Evolutionary conservation across 208 protist species (phyloP), one percentile per base, ranked within the genome.

Genomic region (Crithidia fasciculata): DNA sequence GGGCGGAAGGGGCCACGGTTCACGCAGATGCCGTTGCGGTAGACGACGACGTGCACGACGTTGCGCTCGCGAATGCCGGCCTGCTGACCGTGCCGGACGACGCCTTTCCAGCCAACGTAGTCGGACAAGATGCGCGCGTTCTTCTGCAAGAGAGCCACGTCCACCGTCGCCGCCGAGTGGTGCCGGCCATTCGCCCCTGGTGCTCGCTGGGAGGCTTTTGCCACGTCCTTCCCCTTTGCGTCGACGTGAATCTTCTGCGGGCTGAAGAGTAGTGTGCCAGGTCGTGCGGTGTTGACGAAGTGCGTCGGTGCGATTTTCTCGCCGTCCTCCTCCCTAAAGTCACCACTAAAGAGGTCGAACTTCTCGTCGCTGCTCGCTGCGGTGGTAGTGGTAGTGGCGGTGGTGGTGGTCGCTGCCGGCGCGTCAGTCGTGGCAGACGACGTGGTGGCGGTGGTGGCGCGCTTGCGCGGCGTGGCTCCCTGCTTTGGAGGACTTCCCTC

Each of bases 11-110:
- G 77, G 8, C 93, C 93, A 50, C 83, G 74, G 66, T 97, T 95
- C 16, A 98, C 91, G 65, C 80, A 90, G 74, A 98, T 97, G 40
- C 95, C 95, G 77, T 98, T 92, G 60, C 84, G 78, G 81, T 97
- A 98, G 18, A 98, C 62, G 52, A 81, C 83, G 18, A 97, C 83
- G 8, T 72, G 69, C 36, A 97, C 92, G n/a, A 92, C 80, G 64
- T 95, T 88, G 41, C 85, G 87, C 57, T 95, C 85, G 50, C 81
- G 83, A 58, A 96, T 91, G 50, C 72, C 83, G 41, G 72, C 90
- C 15, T 81, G 63, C 12, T 94, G 88, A 10, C 87, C 89, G 15
- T 86, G 74, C 57, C 70, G 73, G 41, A 92, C 74, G 28, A 95
- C 82, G 16, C 82, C 88, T 68, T 87, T 93, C 71, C 63, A 83